Evolutionary conservation across 208 protist species (phyloP).

Genomic region (Eutreptiella sp.): DNA sequence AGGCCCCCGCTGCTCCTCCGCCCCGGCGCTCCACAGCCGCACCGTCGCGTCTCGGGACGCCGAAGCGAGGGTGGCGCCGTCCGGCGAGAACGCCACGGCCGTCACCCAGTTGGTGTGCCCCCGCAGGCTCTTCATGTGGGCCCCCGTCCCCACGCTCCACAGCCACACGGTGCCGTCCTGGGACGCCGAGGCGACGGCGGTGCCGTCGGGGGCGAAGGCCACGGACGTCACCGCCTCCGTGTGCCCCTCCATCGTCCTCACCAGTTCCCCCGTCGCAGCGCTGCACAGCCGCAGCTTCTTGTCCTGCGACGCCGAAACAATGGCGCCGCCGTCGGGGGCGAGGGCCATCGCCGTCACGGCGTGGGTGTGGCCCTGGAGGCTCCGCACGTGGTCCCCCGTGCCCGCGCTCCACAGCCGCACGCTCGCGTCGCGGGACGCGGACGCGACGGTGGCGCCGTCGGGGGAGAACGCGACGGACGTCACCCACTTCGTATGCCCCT

Average conservation of each 20-base stretch:
- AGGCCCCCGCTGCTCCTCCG: no score
- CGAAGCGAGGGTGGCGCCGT: conserved; percentile 19
- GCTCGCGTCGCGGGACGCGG: background rate
- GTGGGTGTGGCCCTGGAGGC: conserved; percentile 32
- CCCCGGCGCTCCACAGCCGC: conserved; percentile 28
- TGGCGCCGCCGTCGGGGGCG: conserved; percentile 15
- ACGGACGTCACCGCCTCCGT: conserved; percentile 28
- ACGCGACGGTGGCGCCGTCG: conserved; percentile 1
- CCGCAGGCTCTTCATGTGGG: conserved; percentile 7
- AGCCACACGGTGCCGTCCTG: conserved; percentile 29
- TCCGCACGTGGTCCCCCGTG: conserved; percentile 20
- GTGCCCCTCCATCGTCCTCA: conserved; percentile 27
- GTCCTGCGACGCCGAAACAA: conserved; percentile 27
- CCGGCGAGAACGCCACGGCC: conserved; percentile 27
- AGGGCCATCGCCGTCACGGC: conserved; percentile 29
- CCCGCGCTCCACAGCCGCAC: conserved; percentile 2
- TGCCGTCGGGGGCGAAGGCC: conserved; percentile 11
- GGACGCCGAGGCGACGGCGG: conserved; percentile 14
- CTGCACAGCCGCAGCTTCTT: conserved; percentile 27
- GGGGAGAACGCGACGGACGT: conserved; percentile 5
- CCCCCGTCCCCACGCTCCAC: conserved; percentile 30
- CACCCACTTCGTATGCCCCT: background rate
- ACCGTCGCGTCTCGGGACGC: conserved; percentile 31
- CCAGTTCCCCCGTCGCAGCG: conserved; percentile 9
- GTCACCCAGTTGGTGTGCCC: conserved; percentile 35